Percentiles rank a stretch among this genome's conserved stretches.
Evolutionary conservation across 2,329 filamentous ascomycete genomes (phyloP).

Genomic region (Triangularia verruculosa): DNA sequence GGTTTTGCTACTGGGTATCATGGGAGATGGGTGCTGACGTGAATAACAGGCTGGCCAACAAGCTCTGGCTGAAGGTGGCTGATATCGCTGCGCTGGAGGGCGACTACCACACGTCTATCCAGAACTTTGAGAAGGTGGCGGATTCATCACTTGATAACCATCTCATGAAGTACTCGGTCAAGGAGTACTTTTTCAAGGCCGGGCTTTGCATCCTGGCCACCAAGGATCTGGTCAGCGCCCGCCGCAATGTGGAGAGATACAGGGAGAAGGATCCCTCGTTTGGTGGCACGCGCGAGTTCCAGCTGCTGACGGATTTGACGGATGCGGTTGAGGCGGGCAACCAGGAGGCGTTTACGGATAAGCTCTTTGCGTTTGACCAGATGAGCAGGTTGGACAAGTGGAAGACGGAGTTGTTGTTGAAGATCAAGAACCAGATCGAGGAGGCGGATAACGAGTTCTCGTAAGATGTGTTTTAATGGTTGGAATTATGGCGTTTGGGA

Average conservation of each 20-base stretch:
- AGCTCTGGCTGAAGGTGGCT: slow-evolving; percentile 87
- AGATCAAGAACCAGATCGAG: slow-evolving; percentile 81
- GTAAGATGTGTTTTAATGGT: slow-evolving; percentile 21
- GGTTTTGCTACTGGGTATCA: slow-evolving; percentile 35
- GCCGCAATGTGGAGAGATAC: slow-evolving; percentile 79
- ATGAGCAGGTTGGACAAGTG: slow-evolving; percentile 93
- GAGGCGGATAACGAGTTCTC: slow-evolving; percentile 41
- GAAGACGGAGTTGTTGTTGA: slow-evolving; percentile 84
- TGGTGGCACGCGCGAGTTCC: slow-evolving; percentile 71
- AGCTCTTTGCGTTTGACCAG: slow-evolving; percentile 85
- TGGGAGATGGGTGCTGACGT: not conserved
- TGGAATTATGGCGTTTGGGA: slow-evolving; percentile 19
- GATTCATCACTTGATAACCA: slow-evolving; percentile 79
- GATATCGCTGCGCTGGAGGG: slow-evolving; percentile 78
- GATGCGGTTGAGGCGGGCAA: slow-evolving; percentile 74
- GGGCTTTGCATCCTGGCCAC: slow-evolving; percentile 82
- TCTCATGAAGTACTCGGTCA: slow-evolving; percentile 89
- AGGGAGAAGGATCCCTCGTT: slow-evolving; percentile 77
- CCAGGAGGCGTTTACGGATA: slow-evolving; percentile 79
- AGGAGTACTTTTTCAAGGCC: slow-evolving; percentile 93
- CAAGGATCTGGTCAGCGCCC: slow-evolving; percentile 72
- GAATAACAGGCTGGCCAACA: slow-evolving; percentile 72
- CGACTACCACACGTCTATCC: slow-evolving; percentile 81
- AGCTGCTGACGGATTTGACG: slow-evolving; percentile 74
- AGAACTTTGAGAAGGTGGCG: slow-evolving; percentile 81